Evolutionary conservation across 2,329 filamentous ascomycete species (phyloP).

Genomic region (Sporothrix euskadiensis): DNA sequence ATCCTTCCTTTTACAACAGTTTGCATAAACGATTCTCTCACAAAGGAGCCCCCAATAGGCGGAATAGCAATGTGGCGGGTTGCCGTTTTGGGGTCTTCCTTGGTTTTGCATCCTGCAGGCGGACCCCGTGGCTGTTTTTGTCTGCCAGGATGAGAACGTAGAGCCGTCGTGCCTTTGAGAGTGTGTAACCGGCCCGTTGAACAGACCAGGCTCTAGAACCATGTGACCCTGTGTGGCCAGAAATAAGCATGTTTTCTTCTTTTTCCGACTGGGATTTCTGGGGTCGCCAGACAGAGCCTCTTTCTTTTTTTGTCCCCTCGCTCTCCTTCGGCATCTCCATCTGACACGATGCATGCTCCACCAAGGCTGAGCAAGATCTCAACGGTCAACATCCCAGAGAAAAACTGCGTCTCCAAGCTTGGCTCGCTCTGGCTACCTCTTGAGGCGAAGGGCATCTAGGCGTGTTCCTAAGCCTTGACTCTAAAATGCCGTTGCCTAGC

Average conservation of each 20-base stretch:
- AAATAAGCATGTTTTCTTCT: constrained; percentile 13
- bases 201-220: background rate
- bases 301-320: too few relatives aligned
- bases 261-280: background rate
- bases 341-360: background rate
- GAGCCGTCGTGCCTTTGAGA: too few relatives aligned
- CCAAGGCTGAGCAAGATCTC: background rate
- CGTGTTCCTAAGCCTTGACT: too few relatives aligned
- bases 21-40: too few relatives aligned
- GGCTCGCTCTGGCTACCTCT: background rate
- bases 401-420: background rate
- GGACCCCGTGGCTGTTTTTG: background rate
- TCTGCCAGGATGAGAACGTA: background rate
- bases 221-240: background rate
- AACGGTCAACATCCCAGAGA: background rate
- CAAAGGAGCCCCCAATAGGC: background rate
- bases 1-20: too few relatives aligned
- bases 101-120: background rate
- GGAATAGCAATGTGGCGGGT: background rate
- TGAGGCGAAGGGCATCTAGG: background rate
- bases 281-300: background rate
- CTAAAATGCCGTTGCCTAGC: background rate
- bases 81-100: constrained; percentile 2
- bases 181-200: background rate
- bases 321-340: background rate